Base-by-base conservation (phyloP, 148 eudicot genomes). In the Chenopodium berlandieri region DNA sequence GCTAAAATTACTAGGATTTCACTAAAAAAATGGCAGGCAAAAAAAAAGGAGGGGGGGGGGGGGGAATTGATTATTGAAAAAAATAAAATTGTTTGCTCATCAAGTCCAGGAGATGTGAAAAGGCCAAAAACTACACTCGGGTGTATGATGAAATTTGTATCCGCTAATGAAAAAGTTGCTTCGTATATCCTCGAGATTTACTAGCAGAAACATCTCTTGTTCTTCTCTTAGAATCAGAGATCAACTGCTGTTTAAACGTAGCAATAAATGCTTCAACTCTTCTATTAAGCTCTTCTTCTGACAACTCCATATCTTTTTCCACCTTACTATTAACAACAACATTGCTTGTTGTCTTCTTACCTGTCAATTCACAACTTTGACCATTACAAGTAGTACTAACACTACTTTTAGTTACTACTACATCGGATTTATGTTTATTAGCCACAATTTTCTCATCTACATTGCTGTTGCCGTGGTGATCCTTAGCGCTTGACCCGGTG, bases 211-310 rank as follows among this genome's bases (percentile, higher is more conserved):
- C 58, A 66, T 25, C 19, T 71, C 63, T 78, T 17, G n/a, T 50
- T 80, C 73, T 75, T 22, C 54, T 62, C 75, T 67, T 86, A 8
- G 87, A 83, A 85, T 91, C 96, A 34, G 86, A 89, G 23, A 87
- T 75, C 86, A 92, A 82, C 62, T 91, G 93, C 77, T 85, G 86
- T 82, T 87, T 85, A 73, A 92, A 92, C 89, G 78, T 91, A 2
- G 92, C 84, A 85, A 92, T 92, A 77, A 92, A 92, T 7, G 88
- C 91, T 79, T 92, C 96, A 27, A 75, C 92, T 83, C 86, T 90
- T 82, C 84, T 50, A 67, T 91, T 92, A 64, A 92, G 82, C 74
- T 92, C 92, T 84, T 92, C 96, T 81, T 88, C 82, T 11, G 96
- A 86, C 71, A 89, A 44, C 78, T 64, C 30, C 31, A 37, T 54